Conservation (phyloP, 2,329 filamentous ascomycete species). For the Ceratocystis variospora region DNA sequence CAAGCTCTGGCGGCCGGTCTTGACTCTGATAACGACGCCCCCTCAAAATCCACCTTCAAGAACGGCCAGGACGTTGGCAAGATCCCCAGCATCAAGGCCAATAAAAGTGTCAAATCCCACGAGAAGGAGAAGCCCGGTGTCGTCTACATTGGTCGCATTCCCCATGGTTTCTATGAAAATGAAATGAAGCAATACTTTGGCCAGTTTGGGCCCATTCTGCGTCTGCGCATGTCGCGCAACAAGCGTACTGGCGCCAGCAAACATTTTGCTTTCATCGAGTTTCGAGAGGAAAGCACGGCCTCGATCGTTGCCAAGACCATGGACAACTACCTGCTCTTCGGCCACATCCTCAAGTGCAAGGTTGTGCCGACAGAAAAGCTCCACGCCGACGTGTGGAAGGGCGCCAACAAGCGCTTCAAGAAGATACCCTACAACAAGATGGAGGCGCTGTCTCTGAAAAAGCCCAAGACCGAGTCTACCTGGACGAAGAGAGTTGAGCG, state of each 20-base stretch:
- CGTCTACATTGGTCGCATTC: slow-evolving; percentile 80
- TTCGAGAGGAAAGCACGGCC: slow-evolving; percentile 61
- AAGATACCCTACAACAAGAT: slow-evolving; percentile 77
- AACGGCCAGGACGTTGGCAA: slow-evolving; percentile 39
- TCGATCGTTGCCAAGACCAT: slow-evolving; percentile 89
- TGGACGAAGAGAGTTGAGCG: slow-evolving; percentile 65
- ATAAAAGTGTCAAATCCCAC: slow-evolving; percentile 27
- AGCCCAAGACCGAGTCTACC: slow-evolving; percentile 56
- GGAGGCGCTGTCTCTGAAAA: slow-evolving; percentile 58
- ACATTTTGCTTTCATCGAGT: slow-evolving; percentile 93
- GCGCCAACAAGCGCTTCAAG: slow-evolving; percentile 82
- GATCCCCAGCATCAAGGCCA: slow-evolving; percentile 36
- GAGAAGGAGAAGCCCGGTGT: slow-evolving; percentile 52
- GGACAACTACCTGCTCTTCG: slow-evolving; percentile 94
- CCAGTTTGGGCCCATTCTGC: slow-evolving; percentile 75
- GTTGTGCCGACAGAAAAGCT: slow-evolving; percentile 62
- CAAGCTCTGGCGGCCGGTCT: slow-evolving; percentile 33
- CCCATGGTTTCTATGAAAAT: slow-evolving; percentile 90
- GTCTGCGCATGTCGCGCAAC: slow-evolving; percentile 75
- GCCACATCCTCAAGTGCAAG: slow-evolving; percentile 83
- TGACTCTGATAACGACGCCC: slow-evolving; percentile 31
- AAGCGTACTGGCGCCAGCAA: slow-evolving; percentile 81
- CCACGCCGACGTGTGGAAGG: slow-evolving; percentile 74
- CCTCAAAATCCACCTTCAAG: slow-evolving; percentile 30
- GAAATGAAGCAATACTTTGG: slow-evolving; percentile 89